Base-by-base conservation (phyloP, 352 stramenopile species). In the Pseudoperonospora humuli region DNA sequence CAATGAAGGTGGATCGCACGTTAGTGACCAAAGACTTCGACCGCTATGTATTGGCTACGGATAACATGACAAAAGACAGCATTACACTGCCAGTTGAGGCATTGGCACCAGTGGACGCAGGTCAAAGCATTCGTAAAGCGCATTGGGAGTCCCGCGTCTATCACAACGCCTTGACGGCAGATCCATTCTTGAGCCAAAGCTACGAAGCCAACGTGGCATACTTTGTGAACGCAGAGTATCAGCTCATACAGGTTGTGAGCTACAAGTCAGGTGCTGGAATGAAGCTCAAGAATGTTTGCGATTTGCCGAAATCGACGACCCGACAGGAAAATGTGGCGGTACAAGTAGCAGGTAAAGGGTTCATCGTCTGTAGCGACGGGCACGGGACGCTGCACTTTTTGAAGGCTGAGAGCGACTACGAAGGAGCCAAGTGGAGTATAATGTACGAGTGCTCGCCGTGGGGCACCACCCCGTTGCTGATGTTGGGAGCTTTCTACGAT, bases 1-100 rank as follows among this genome's bases (percentile, higher is more conserved):
- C n/a, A n/a, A 41, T 92, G 80, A 45, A 86, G 40, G 62, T 85
- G 42, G 46, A 84, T 38, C 70, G 67, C 45, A 50, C 64, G 37
- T 61, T 85, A 33, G 50, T 87, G n/a, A 77, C 89, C 58, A 74
- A 78, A 40, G 59, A 85, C 44, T 92, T 92, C 40, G 76, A 89
- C 42, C 63, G 73, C 42, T 89, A 92, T 54, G 73, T 77, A 40
- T 57, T 92, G 29, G 64, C 64, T 18, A 40, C 49, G 0, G 45
- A 69, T 20, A 65, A 56, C 5, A 18, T 77, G 26, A 35, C 57
- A 2, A 68, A 67, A 38, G 49, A 47, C n/a, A 36, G 59, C 3
- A 41, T 35, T 13, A 24, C 50, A 11, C 52, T 92, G 1, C 29
- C 62, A 10, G 29, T 53, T 9, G 38, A 53, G 3, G 59, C 51